Percentiles rank a stretch among this genome's conserved stretches.
Evolutionary conservation across 805 yeast genomes (phyloP).

Genomic region (Citeromyces matritensis): DNA sequence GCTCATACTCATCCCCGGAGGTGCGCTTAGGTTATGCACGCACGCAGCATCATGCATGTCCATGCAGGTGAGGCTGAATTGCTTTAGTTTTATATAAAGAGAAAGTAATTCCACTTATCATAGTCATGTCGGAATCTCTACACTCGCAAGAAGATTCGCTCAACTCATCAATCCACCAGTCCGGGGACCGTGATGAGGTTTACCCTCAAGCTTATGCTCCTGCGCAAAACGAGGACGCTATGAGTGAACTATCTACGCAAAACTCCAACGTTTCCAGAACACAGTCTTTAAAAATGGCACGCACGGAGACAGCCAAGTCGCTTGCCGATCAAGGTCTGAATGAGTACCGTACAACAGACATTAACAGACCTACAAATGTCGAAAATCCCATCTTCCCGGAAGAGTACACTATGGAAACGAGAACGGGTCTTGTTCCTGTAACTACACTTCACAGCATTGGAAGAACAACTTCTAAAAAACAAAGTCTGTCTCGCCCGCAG

Average conservation of each 20-base stretch:
- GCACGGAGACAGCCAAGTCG: slow-evolving; percentile 66
- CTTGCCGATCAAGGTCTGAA: slow-evolving; percentile 46
- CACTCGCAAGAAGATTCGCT: background rate
- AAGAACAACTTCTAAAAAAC: slow-evolving; percentile 18
- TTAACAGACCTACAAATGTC: slow-evolving; percentile 35
- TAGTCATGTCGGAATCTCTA: too few species aligned
- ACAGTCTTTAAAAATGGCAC: slow-evolving; percentile 23
- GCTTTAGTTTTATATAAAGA: too few species aligned
- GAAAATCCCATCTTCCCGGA: slow-evolving; percentile 77
- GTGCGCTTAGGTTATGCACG: too few species aligned
- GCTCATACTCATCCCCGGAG: too few species aligned
- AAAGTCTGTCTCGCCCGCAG: slow-evolving; percentile 10
- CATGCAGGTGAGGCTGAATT: too few species aligned
- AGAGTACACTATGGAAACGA: slow-evolving; percentile 79
- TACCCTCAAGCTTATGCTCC: slow-evolving; percentile 25
- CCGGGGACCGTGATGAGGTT: too few species aligned
- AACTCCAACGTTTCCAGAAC: slow-evolving; percentile 12
- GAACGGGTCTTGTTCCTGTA: slow-evolving; percentile 78
- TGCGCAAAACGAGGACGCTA: slow-evolving; percentile 25
- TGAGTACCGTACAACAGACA: slow-evolving; percentile 37
- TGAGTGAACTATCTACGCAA: slow-evolving; percentile 19
- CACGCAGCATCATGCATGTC: too few species aligned
- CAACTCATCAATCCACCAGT: background rate
- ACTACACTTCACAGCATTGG: slow-evolving; percentile 57
- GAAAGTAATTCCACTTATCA: too few species aligned